Percentiles rank a stretch among this genome's conserved stretches.
These are phyloP conservation scores for Clarireedia sp. DNA, from an alignment of 2,329 filamentous ascomycete genomes.

Conservation along the genomic window DNA sequence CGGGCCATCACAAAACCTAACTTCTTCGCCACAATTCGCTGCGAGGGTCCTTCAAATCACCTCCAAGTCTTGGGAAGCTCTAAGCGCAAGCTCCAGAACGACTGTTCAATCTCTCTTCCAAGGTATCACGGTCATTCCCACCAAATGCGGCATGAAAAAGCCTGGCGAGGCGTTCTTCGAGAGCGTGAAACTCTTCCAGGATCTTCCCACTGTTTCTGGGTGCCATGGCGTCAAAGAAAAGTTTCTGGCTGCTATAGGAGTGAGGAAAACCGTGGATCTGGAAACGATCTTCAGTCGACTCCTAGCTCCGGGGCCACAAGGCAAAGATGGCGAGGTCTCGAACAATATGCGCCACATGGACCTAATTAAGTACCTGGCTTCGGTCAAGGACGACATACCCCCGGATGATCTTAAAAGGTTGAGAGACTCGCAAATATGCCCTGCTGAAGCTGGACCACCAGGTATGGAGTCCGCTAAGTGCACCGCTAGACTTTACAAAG, in stretches of 20 bases:
- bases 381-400: constrained; percentile 84
- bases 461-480: constrained; percentile 47
- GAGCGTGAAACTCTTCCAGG: constrained; percentile 89
- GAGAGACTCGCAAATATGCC: constrained; percentile 70
- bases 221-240: constrained; percentile 83
- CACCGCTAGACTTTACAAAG: constrained; percentile 53
- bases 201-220: constrained; percentile 72
- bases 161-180: constrained; percentile 86
- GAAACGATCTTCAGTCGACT: constrained; percentile 88
- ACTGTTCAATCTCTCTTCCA: constrained; percentile 58
- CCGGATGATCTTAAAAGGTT: constrained; percentile 71
- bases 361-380: constrained; percentile 86
- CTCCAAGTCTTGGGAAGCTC: constrained; percentile 84
- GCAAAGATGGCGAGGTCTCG: constrained; percentile 39
- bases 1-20: constrained; percentile 59
- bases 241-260: constrained; percentile 72
- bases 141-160: constrained; percentile 80
- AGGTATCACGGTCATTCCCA: constrained; percentile 71
- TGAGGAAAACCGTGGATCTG: constrained; percentile 90
- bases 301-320: constrained; percentile 50
- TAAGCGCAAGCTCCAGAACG: constrained; percentile 58
- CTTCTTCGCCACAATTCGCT: constrained; percentile 64
- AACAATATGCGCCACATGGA: constrained; percentile 83
- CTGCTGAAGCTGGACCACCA: constrained; percentile 57
- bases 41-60: constrained; percentile 68